Base-by-base conservation (phyloP, 73 alveolate species). In the Symbiodinium pilosum region DNA sequence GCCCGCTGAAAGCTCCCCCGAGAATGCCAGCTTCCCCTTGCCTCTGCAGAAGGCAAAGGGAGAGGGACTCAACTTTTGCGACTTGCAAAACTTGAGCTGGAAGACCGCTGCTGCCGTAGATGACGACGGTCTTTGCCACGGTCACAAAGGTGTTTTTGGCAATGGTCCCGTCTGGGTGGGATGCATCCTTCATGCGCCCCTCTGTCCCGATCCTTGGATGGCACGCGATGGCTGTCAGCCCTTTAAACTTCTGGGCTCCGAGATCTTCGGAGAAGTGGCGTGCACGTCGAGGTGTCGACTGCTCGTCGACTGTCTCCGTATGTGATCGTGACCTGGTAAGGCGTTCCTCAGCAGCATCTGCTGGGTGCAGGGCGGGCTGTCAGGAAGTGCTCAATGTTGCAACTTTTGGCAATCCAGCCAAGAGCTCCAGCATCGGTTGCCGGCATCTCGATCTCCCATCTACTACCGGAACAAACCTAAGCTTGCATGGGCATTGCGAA, bases 1-100 rank as follows among this genome's bases (percentile, higher is more conserved):
- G 30, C 88, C 88, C 16, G 88, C 21, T 39, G 88, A 39, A 28
- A 40, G 59, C 88, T 81, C 88, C 54, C 88, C 88, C 21, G 88
- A 81, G 88, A 81, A 81, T 16, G 34, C 56, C 40, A 81, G 56
- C 54, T 39, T 34, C 24, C 88, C 88, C 34, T 39, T 40, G 41
- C 88, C 88, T 39, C 38, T 40, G 39, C n/a, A 47, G 81, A 26
- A 24, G 30, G 12, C 32, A 24, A 34, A 9, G 81, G 41, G 24
- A 12, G 77, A 64, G 1, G 28, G 77, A 54, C 71, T 54, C n/a
- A n/a, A n/a, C n/a, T 16, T 7, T 64, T 32, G 2, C 77, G 77
- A 64, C 41, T 14, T 2, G 21, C 41, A 64, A 24, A 64, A 28
- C 81, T 18, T 47, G 59, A 47, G 59, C 59, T 14, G 59, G 14